These are phyloP conservation scores for Clitocybe nebularis DNA, from an alignment of 1,284 basidiomycete species.

Conservation along the genomic window DNA sequence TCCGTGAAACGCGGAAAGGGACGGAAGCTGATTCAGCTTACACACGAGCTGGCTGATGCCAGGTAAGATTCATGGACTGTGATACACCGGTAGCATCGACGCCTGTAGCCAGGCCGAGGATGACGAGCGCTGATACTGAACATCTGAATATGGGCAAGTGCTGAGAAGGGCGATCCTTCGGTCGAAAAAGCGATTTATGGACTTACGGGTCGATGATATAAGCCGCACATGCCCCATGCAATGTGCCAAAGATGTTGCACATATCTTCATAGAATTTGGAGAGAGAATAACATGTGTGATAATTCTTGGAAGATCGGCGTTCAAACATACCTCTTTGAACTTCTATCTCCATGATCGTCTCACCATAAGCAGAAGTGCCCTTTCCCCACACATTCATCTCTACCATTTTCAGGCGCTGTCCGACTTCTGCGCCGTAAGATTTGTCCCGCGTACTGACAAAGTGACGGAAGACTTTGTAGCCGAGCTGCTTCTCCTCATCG, in stretches of 20 bases:
- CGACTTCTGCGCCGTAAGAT: constrained; percentile 36
- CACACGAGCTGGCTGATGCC: constrained; percentile 40
- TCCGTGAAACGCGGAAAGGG: background rate
- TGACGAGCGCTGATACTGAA: constrained; percentile 39
- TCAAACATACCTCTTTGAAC: constrained; percentile 32
- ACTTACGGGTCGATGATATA: constrained; percentile 42
- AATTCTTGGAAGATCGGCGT: background rate
- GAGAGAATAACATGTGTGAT: background rate
- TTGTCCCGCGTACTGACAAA: constrained; percentile 31
- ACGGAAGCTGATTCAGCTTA: constrained; percentile 20
- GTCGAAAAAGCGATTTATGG: constrained; percentile 4
- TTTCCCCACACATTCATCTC: constrained; percentile 34
- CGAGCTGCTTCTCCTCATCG: constrained; percentile 31
- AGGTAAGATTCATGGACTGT: constrained; percentile 46
- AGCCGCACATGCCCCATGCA: constrained; percentile 42
- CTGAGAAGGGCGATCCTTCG: constrained; percentile 12
- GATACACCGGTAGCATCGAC: constrained; percentile 43
- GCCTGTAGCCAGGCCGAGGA: constrained; percentile 33
- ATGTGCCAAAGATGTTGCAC: constrained; percentile 36
- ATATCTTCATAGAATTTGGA: too few species aligned
- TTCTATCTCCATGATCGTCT: constrained; percentile 35
- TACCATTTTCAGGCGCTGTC: constrained; percentile 29
- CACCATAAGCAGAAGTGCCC: constrained; percentile 21
- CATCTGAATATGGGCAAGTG: constrained; percentile 29
- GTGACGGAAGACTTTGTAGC: constrained; percentile 29